Evolutionary conservation across 352 stramenopile species (phyloP), one percentile per base, ranked within the genome.

Genomic region (Globisporangium mamillatum): DNA sequence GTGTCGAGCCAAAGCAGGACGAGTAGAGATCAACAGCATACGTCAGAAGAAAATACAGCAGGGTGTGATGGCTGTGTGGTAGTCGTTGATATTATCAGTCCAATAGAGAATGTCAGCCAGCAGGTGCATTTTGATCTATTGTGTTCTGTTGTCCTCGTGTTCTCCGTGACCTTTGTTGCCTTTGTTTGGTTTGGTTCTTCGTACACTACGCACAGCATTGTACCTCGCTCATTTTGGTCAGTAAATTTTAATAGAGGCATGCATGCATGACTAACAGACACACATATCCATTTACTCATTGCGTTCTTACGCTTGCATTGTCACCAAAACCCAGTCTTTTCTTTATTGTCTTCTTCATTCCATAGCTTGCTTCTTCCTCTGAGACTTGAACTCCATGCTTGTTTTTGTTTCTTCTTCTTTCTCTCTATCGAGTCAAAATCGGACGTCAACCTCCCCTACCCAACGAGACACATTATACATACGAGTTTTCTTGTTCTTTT

Each of bases 1-100:
- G 85, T 54, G 84, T 93, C 72, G 73, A 81, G 57, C 63, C 75
- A 44, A 72, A 75, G 55, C 41, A 65, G 58, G 66, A 75, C 7
- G 48, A 63, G 25, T 57, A 34, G 46, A 38, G 34, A 18, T 18
- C 38, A 46, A 16, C 61, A 46, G 29, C 58, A 25, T 22, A 29
- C 12, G 24, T 16, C n/a, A 36, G 22, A 20, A 50, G 14, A 18
- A 61, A 16, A 38, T 10, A 7, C 58, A 41, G 14, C 22, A 20
- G 24, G n/a, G 6, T 52, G 50, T 8, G 50, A 16, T 18, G 24
- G 16, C 24, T 20, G 10, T 22, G 5, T 22, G 52, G 1, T 5
- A 24, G 25, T 9, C 18, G 2, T 20, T 16, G 12, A 12, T 29
- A n/a, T 10, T 24, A 58, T 29, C 9, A 58, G 12, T 34, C 52